phyloP scores from a whole-genome alignment of 2,329 filamentous ascomycete genomes.

The Sporothrix pseudoabietina region DNA sequence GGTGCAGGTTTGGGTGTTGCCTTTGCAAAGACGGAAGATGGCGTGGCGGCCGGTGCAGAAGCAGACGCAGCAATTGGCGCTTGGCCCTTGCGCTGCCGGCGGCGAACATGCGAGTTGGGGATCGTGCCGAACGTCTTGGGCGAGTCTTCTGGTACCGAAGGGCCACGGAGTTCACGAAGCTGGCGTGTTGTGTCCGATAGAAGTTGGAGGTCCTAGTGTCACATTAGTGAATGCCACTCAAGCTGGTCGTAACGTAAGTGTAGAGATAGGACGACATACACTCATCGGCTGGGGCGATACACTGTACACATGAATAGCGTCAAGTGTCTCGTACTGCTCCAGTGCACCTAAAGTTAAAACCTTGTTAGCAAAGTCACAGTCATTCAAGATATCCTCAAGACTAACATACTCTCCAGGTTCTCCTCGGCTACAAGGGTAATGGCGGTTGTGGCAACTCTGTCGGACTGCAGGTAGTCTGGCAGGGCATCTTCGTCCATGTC shows the following conservation, averaged over 20 bases:
- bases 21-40: conserved; percentile 34
- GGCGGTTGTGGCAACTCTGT: conserved; percentile 57
- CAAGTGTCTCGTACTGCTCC: conserved; percentile 69
- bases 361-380: neutral
- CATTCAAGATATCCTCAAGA: conserved; percentile 25
- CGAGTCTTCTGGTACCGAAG: conserved; percentile 61
- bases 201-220: conserved; percentile 60
- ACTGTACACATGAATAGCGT: conserved; percentile 85
- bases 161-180: conserved; percentile 56
- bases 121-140: conserved; percentile 73
- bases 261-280: conserved; percentile 43
- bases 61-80: neutral
- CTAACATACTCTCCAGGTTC: conserved; percentile 63
- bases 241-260: neutral
- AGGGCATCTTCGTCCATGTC: conserved; percentile 69
- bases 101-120: conserved; percentile 67
- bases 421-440: conserved; percentile 73
- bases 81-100: conserved; percentile 48
- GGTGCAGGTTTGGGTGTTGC: conserved; percentile 36
- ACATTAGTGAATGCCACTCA: neutral
- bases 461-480: conserved; percentile 53
- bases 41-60: neutral
- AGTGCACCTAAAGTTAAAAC: conserved; percentile 58
- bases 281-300: conserved; percentile 70
- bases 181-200: conserved; percentile 71